Percentiles rank a stretch among this genome's conserved stretches.
Conservation (phyloP, 768 basidiomycete species). For the Termitomyces sp. region DNA sequence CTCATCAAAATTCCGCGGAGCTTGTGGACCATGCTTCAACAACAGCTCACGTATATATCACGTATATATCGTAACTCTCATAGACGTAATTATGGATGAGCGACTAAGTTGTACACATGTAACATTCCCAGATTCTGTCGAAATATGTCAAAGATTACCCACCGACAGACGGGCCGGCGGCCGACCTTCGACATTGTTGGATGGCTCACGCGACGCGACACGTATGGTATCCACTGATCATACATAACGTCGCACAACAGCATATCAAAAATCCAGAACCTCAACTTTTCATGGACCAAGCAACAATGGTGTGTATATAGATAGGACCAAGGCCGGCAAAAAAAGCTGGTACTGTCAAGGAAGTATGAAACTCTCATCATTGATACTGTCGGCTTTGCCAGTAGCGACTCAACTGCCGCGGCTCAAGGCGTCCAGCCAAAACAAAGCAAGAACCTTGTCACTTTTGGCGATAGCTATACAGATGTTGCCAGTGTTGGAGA, state of each 20-base stretch:
- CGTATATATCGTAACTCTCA: background rate
- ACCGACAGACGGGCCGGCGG: background rate
- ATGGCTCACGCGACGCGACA: background rate
- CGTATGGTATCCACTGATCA: background rate
- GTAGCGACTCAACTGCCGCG: background rate
- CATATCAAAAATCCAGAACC: background rate
- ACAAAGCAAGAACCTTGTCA: slow-evolving; percentile 59
- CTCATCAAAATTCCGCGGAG: background rate
- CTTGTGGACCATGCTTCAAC: background rate
- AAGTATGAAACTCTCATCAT: background rate
- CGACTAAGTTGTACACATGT: background rate
- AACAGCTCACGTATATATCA: background rate
- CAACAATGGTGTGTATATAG: background rate
- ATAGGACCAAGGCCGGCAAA: background rate
- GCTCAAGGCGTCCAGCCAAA: slow-evolving; percentile 25
- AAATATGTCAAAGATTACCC: background rate
- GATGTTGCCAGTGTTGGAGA: slow-evolving; percentile 39
- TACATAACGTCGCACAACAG: background rate
- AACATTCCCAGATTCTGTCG: background rate
- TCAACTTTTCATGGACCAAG: background rate
- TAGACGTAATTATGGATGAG: background rate
- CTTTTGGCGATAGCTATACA: slow-evolving; percentile 65
- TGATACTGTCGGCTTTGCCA: background rate
- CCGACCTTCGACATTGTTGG: background rate
- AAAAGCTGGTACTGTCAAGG: background rate